Evolutionary conservation across 2,329 filamentous ascomycete genomes (phyloP).

Genomic region (Beauveria bassiana): DNA sequence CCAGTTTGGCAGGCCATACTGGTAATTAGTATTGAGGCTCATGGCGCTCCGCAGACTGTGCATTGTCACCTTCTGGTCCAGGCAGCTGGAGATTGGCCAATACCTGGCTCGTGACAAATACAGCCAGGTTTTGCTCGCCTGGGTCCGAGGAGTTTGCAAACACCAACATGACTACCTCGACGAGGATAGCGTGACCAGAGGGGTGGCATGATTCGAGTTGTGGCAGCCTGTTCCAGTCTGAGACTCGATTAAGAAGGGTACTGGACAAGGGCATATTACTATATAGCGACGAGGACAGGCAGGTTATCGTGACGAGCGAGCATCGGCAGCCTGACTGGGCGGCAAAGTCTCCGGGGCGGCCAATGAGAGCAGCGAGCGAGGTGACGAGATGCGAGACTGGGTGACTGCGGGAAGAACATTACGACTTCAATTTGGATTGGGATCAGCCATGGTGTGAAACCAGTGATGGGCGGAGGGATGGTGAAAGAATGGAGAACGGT

Average conservation of each 20-base stretch:
- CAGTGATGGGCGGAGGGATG: background rate
- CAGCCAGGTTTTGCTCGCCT: background rate
- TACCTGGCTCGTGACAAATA: background rate
- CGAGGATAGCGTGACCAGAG: background rate
- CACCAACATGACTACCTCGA: background rate
- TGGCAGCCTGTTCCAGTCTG: background rate
- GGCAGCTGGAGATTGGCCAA: background rate
- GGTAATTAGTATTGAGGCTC: background rate
- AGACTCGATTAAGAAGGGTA: background rate
- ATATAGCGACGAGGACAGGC: background rate
- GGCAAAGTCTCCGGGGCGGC: slow-evolving; percentile 1
- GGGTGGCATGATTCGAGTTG: background rate
- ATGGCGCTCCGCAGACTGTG: background rate
- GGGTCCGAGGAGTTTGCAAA: background rate
- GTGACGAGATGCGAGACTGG: background rate
- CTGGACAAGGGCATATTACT: background rate
- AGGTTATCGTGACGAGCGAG: background rate
- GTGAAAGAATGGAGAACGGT: no score
- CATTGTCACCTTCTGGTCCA: background rate
- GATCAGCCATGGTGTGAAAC: background rate
- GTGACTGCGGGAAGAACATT: background rate
- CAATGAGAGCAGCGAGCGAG: background rate
- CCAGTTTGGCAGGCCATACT: background rate
- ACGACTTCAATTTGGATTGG: background rate
- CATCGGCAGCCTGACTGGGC: background rate